phyloP scores from a whole-genome alignment of 805 yeast genomes.

The Saturnispora zaruensis region DNA sequence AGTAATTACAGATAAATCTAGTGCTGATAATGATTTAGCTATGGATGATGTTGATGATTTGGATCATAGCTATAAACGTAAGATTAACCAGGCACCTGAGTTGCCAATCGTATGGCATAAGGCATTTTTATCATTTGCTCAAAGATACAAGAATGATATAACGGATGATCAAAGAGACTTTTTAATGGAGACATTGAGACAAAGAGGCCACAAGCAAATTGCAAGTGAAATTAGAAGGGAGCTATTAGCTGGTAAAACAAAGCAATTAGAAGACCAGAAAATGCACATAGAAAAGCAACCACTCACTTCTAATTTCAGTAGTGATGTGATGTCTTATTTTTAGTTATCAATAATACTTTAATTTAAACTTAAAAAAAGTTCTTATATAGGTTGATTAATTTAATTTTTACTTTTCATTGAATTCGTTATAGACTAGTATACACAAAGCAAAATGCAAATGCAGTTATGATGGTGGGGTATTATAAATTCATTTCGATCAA shows the following conservation, averaged over 20 bases:
- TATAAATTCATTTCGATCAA: slow-evolving; percentile 24
- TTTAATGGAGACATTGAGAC: slow-evolving; percentile 81
- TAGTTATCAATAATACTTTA: slow-evolving; percentile 1
- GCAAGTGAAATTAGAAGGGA: slow-evolving; percentile 95
- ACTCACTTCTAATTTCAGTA: slow-evolving; percentile 18
- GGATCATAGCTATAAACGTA: slow-evolving; percentile 26
- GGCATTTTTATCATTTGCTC: slow-evolving; percentile 89
- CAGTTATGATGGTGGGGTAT: background rate
- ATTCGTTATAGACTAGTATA: background rate
- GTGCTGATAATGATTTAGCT: slow-evolving; percentile 3
- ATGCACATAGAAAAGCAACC: slow-evolving; percentile 5
- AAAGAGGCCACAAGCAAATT: slow-evolving; percentile 78
- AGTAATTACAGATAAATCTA: slow-evolving; percentile 37
- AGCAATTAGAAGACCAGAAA: slow-evolving; percentile 26
- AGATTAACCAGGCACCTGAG: slow-evolving; percentile 35
- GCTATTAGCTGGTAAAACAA: slow-evolving; percentile 73
- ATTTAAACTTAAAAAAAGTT: background rate
- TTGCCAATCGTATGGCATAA: slow-evolving; percentile 98
- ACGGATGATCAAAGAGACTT: slow-evolving; percentile 98
- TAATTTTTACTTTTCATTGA: background rate
- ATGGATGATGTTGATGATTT: slow-evolving; percentile 28
- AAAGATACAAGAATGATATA: slow-evolving; percentile 91
- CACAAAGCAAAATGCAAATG: background rate
- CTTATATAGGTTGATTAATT: background rate
- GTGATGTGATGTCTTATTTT: slow-evolving; percentile 28